Evolutionary conservation across 2,329 filamentous ascomycete species (phyloP).

Genomic region (Didymella sp.): DNA sequence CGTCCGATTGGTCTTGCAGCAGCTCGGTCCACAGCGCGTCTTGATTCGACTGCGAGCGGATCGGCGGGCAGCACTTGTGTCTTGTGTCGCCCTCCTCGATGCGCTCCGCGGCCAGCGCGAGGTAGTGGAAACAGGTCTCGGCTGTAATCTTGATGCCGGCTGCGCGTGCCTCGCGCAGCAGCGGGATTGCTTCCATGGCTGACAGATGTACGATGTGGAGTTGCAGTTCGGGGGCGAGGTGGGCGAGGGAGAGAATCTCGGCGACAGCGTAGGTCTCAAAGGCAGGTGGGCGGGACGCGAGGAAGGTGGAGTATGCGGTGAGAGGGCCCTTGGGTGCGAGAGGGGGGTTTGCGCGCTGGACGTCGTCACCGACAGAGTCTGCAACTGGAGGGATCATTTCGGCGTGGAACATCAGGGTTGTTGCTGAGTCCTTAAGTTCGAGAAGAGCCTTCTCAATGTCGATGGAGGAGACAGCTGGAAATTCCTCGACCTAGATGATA

Average conservation of each 20-base stretch:
- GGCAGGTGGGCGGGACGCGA: slow-evolving; percentile 84
- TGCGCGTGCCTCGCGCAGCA: slow-evolving; percentile 75
- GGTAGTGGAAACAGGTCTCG: slow-evolving; percentile 95
- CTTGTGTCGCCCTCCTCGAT: slow-evolving; percentile 85
- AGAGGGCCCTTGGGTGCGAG: slow-evolving; percentile 74
- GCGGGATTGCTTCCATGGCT: slow-evolving; percentile 84
- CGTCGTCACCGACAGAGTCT: slow-evolving; percentile 78
- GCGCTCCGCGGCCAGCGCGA: slow-evolving; percentile 81
- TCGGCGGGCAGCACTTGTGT: slow-evolving; percentile 95
- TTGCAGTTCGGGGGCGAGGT: slow-evolving; percentile 79
- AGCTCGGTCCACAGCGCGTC: slow-evolving; percentile 89
- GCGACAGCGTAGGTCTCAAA: slow-evolving; percentile 93
- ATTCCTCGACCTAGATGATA: slow-evolving; percentile 79
- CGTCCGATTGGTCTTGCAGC: slow-evolving; percentile 59
- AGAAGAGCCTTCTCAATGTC: slow-evolving; percentile 84
- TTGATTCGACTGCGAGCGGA: slow-evolving; percentile 81
- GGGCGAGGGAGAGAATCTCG: slow-evolving; percentile 82
- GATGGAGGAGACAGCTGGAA: slow-evolving; percentile 81
- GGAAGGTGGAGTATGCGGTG: slow-evolving; percentile 85
- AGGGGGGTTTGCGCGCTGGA: slow-evolving; percentile 73
- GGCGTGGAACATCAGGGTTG: slow-evolving; percentile 98
- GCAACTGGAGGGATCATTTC: slow-evolving; percentile 95
- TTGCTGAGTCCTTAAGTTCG: slow-evolving; percentile 79
- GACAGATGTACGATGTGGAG: slow-evolving; percentile 95
- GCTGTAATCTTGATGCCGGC: slow-evolving; percentile 85